Conservation (phyloP, 148 eudicot species). For the Camellia lanceoleosa region DNA sequence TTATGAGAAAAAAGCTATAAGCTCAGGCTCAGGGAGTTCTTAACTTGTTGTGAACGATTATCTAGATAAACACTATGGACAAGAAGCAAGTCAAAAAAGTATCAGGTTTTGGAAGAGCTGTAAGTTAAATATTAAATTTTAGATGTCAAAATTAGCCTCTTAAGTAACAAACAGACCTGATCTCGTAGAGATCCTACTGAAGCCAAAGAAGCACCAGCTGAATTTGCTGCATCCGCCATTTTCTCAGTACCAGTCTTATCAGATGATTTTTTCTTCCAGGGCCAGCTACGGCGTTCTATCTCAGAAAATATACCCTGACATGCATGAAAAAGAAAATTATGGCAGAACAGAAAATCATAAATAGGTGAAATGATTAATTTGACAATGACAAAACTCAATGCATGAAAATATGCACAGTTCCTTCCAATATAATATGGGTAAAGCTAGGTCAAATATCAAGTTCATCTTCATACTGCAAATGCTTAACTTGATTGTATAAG, state of each 20-base stretch:
- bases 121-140: background rate
- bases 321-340: background rate
- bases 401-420: background rate
- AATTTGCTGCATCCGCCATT: slow-evolving; percentile 9
- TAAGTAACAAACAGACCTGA: slow-evolving; percentile 7
- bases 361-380: background rate
- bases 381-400: background rate
- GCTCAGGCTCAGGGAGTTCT: background rate
- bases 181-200: slow-evolving; percentile 14
- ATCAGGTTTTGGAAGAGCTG: background rate
- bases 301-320: background rate
- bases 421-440: background rate
- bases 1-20: background rate
- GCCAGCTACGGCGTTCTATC: slow-evolving; percentile 18
- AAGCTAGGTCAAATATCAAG: background rate
- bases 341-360: background rate
- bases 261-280: slow-evolving; percentile 20
- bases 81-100: background rate
- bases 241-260: slow-evolving; percentile 11
- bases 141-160: background rate
- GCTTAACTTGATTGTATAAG: background rate
- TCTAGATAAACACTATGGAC: background rate
- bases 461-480: background rate
- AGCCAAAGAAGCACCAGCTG: slow-evolving; percentile 11
- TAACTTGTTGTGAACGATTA: background rate